Evolutionary conservation across 345 rosid species (phyloP).

Genomic region (Durio zibethinus): DNA sequence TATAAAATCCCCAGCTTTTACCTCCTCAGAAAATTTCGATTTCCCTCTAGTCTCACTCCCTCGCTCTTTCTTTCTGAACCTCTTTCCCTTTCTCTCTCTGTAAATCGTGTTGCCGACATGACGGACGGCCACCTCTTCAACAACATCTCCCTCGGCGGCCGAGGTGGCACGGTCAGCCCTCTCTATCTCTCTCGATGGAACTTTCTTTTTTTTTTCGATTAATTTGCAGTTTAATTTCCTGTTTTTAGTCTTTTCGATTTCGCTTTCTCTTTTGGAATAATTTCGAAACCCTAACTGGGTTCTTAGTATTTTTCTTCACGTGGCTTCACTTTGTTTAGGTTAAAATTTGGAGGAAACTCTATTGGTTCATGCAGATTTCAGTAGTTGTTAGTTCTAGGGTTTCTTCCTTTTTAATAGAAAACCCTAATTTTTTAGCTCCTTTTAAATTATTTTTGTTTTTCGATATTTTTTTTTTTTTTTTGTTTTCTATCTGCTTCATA

Average conservation of each 20-base stretch:
- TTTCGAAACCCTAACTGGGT: background rate
- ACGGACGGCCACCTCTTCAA: slow-evolving; percentile 9
- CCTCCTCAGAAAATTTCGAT: rapidly evolving
- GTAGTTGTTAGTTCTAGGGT: background rate
- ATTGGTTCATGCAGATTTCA: background rate
- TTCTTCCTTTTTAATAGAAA: background rate
- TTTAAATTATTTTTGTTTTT: background rate
- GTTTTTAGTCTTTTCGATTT: background rate
- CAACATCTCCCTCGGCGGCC: slow-evolving; percentile 12
- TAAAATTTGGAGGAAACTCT: background rate
- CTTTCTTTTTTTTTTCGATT: background rate
- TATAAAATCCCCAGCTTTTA: background rate
- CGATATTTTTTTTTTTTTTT: background rate
- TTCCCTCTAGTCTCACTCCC: background rate
- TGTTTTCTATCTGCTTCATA: background rate
- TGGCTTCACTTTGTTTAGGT: background rate
- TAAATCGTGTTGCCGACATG: background rate
- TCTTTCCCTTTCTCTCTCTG: background rate
- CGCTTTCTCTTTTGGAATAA: background rate
- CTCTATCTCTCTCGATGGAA: background rate
- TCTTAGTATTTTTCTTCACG: background rate
- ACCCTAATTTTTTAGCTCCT: background rate
- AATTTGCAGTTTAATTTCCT: background rate
- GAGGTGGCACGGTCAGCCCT: background rate
- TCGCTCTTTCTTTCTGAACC: background rate